phyloP scores from a whole-genome alignment of 352 stramenopile genomes.

The Sclerospora graminicola region DNA sequence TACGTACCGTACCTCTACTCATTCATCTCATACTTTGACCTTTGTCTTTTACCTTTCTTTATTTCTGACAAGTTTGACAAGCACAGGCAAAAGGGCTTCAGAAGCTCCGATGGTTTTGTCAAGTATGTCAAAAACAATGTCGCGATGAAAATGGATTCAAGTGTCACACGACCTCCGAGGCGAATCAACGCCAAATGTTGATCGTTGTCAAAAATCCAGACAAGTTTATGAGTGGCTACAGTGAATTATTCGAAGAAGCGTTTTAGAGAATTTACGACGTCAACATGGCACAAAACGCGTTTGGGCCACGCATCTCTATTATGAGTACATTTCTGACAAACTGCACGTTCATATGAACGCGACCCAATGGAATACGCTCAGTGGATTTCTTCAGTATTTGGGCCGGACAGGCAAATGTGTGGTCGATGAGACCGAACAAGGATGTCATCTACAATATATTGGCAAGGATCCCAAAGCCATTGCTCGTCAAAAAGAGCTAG shows the following conservation, averaged over 20 bases:
- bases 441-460: constrained; percentile 96
- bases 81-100: constrained; percentile 90
- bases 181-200: constrained; percentile 97
- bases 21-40: constrained; percentile 1
- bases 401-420: constrained; percentile 93
- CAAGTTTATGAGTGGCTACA: constrained; percentile 91
- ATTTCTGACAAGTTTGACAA: neutral
- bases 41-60: neutral
- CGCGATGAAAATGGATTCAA: constrained; percentile 99
- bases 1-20: neutral
- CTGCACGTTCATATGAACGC: constrained; percentile 99
- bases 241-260: constrained; percentile 89
- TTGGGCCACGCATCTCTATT: constrained; percentile 96
- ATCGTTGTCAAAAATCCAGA: constrained; percentile 94
- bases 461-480: constrained; percentile 89
- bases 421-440: constrained; percentile 97
- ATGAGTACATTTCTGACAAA: constrained; percentile 99
- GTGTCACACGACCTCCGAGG: constrained; percentile 96
- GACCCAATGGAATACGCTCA: constrained; percentile 96
- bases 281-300: constrained; percentile 95
- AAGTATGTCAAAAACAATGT: constrained; percentile 99
- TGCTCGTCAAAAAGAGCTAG: constrained; percentile 78
- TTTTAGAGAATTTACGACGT: constrained; percentile 93
- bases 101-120: constrained; percentile 98
- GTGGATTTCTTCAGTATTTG: constrained; percentile 97